Base-by-base conservation (phyloP, 164 flowering plant genomes). In the Tinospora cordifolia region DNA sequence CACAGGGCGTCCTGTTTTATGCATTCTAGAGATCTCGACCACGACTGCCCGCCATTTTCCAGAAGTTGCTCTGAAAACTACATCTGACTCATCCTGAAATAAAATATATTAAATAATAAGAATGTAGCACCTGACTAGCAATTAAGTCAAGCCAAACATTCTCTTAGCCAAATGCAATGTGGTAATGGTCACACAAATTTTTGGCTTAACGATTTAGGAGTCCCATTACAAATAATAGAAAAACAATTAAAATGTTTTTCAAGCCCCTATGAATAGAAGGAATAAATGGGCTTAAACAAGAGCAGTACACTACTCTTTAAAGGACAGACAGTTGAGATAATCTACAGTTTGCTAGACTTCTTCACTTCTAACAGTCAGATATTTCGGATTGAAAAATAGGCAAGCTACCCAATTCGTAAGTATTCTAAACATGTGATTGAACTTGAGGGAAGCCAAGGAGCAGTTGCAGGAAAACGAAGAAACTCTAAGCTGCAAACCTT, bases 21-120 rank as follows among this genome's bases (percentile, higher is more conserved):
- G 74, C 97, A 94, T 92, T 84, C 97, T 84, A 65, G 97, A 86
- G 68, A 94, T 90, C 82, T 94, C 99, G 34, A 90, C 97, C 54
- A 92, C 96, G 76, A 89, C 97, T 57, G 99, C 95, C 66, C 86
- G 75, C 97, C 99, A 94, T 81, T 94, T 94, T 59, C 99, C 99
- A 40, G 79, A 79, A 63, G 87, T 77, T 66, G 93, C 86, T 81
- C 84, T 89, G 79, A 94, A 94, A 71, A 94, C 97, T 44, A 94
- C 99, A 76, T 94, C 99, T 7, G 99, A 90, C 63, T 94, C 97
- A 79, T 94, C 99, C 99, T 94, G 87, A 66, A 70, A 68, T 26
- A 60, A 36, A 27, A n/a, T 13, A 41, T 15, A 36, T 41, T 47
- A 64, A 41, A 27, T 54, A 26, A 19, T 39, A 21, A 8, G 34